Conservation (phyloP, 352 stramenopile genomes). For the Pythium inflatum region DNA sequence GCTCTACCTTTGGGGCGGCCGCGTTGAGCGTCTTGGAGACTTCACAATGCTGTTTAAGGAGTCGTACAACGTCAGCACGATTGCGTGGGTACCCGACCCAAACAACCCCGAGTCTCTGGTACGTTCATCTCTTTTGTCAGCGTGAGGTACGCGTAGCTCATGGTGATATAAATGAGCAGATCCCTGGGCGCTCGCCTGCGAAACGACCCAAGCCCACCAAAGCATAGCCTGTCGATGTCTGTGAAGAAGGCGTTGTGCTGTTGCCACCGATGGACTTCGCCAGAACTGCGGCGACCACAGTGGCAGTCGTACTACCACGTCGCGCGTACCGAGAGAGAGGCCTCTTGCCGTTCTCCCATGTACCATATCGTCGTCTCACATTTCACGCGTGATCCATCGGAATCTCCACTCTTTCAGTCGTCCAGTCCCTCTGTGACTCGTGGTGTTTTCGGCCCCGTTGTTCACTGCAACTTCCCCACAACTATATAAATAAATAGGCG, state of each 20-base stretch:
- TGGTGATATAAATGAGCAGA: slow-evolving; percentile 32
- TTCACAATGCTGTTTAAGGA: slow-evolving; percentile 90
- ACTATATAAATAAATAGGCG: neutral
- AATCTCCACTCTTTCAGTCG: too few species aligned
- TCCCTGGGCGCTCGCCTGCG: slow-evolving; percentile 55
- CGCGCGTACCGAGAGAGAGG: too few species aligned
- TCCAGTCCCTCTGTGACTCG: too few species aligned
- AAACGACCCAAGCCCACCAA: slow-evolving; percentile 59
- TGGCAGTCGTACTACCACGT: too few species aligned
- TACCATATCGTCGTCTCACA: too few species aligned
- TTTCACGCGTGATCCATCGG: too few species aligned
- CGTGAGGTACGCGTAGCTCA: neutral
- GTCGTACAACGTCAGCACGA: slow-evolving; percentile 76
- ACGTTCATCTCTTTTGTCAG: neutral
- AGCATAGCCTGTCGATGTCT: slow-evolving; percentile 3
- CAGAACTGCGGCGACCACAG: neutral
- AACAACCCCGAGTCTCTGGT: slow-evolving; percentile 72
- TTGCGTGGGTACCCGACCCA: slow-evolving; percentile 84
- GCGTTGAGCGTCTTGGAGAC: slow-evolving; percentile 83
- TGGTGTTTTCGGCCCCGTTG: too few species aligned
- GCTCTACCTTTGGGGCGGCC: slow-evolving; percentile 81
- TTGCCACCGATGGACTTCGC: neutral
- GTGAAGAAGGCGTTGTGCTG: neutral
- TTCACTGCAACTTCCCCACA: too few species aligned
- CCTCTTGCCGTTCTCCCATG: too few species aligned